phyloP scores from a whole-genome alignment of 202 grass and related monocot genomes.

The Schoenoplectus triqueter region DNA sequence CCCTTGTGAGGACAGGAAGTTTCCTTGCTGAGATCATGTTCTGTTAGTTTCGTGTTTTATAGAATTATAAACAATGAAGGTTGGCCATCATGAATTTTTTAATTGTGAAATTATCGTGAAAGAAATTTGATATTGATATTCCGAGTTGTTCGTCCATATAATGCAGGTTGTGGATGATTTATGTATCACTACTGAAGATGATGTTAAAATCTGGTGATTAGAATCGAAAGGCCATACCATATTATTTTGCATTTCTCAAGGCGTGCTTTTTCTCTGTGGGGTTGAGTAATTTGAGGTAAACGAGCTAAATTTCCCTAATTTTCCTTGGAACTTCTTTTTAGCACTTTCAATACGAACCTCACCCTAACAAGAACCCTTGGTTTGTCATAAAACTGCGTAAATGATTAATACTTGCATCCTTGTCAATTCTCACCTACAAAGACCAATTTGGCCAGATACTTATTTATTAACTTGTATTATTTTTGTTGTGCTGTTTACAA shows the following conservation, averaged over 20 bases:
- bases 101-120: neutral
- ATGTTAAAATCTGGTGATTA: slow-evolving; percentile 42
- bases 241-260: slow-evolving; percentile 19
- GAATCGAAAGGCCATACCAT: neutral
- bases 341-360: neutral
- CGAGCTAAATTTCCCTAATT: neutral
- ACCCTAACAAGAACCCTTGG: neutral
- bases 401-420: neutral
- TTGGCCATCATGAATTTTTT: neutral
- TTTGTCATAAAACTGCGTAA: no score
- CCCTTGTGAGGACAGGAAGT: neutral
- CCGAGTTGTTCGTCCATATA: neutral
- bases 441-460: neutral
- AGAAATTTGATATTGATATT: neutral
- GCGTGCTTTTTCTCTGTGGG: neutral
- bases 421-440: neutral
- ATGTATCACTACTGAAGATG: slow-evolving; percentile 34
- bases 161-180: slow-evolving; percentile 44
- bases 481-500: slow-evolving; percentile 17
- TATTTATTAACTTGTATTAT: slow-evolving; percentile 11
- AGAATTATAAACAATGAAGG: neutral
- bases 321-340: neutral
- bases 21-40: neutral
- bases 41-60: neutral
- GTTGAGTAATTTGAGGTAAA: neutral